Conservation (phyloP, 768 basidiomycete genomes). For the Leccinum uliginosum region DNA sequence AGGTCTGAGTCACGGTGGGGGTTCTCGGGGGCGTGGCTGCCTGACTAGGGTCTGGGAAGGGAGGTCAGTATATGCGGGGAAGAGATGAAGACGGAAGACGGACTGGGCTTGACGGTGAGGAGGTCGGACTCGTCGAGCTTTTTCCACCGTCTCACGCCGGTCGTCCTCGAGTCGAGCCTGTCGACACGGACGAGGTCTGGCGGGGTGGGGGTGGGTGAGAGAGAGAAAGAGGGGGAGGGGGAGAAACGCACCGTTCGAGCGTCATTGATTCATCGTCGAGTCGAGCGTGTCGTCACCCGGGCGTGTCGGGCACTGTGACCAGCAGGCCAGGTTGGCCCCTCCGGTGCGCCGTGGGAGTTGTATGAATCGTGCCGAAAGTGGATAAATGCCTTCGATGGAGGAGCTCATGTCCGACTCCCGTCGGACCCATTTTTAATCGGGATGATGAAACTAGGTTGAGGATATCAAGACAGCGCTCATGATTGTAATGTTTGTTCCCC, state of each 20-base stretch:
- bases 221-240: no score
- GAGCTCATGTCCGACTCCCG: slow-evolving; percentile 65
- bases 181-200: no score
- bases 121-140: slow-evolving; percentile 90
- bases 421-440: slow-evolving; percentile 3
- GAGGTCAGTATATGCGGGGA: not conserved
- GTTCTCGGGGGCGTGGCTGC: slow-evolving; percentile 82
- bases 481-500: not conserved
- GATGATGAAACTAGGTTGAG: slow-evolving; percentile 10
- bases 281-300: no score
- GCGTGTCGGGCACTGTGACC: no score
- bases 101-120: slow-evolving; percentile 87
- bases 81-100: slow-evolving; percentile 39
- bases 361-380: slow-evolving; percentile 73
- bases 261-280: no score
- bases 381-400: slow-evolving; percentile 78
- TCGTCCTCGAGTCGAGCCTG: slow-evolving; percentile 93
- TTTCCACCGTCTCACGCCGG: no score
- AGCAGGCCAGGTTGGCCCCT: no score
- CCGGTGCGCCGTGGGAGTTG: no score
- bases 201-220: no score
- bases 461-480: not conserved
- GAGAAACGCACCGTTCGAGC: no score
- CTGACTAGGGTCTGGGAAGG: slow-evolving; percentile 64
- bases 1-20: slow-evolving; percentile 82